Evolutionary conservation across 352 stramenopile genomes (phyloP).

Genomic region (Lagenidium sp.): DNA sequence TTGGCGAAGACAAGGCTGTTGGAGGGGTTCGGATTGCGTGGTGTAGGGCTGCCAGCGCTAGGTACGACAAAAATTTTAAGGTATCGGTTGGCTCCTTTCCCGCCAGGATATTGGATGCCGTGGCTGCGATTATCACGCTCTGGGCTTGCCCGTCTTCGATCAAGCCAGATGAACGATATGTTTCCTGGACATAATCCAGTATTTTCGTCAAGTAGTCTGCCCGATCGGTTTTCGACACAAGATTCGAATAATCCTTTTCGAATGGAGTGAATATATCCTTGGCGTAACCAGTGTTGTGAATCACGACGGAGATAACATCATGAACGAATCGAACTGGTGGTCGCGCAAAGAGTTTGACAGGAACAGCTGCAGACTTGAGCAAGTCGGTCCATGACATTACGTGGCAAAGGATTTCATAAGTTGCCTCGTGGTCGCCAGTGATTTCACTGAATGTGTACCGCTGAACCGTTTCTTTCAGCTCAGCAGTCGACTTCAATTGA

Average conservation of each 20-base stretch:
- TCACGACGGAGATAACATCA: constrained; percentile 64
- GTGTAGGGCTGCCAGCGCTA: constrained; percentile 46
- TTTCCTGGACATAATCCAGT: constrained; percentile 60
- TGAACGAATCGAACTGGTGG: constrained; percentile 78
- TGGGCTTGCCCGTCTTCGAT: constrained; percentile 16
- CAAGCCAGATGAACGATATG: no score
- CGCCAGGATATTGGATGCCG: constrained; percentile 64
- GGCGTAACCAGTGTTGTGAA: constrained; percentile 56
- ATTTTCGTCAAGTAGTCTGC: constrained; percentile 68
- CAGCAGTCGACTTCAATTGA: constrained; percentile 22
- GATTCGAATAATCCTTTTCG: constrained; percentile 57
- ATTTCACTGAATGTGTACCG: constrained; percentile 39
- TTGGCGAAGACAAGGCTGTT: no score
- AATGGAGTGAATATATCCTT: constrained; percentile 27
- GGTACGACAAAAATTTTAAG: constrained; percentile 65
- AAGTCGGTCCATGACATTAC: constrained; percentile 77
- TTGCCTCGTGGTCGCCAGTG: constrained; percentile 46
- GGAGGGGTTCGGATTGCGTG: constrained; percentile 26
- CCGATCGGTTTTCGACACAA: constrained; percentile 64
- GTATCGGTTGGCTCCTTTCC: constrained; percentile 72
- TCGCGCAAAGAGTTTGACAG: constrained; percentile 60
- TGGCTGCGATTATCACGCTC: constrained; percentile 52
- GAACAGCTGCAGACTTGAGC: constrained; percentile 54
- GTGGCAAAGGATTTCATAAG: constrained; percentile 49
- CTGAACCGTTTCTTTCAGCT: constrained; percentile 19